Evolutionary conservation across 140 eudicot genomes (phyloP).

Genomic region (Stevia rebaudiana): DNA sequence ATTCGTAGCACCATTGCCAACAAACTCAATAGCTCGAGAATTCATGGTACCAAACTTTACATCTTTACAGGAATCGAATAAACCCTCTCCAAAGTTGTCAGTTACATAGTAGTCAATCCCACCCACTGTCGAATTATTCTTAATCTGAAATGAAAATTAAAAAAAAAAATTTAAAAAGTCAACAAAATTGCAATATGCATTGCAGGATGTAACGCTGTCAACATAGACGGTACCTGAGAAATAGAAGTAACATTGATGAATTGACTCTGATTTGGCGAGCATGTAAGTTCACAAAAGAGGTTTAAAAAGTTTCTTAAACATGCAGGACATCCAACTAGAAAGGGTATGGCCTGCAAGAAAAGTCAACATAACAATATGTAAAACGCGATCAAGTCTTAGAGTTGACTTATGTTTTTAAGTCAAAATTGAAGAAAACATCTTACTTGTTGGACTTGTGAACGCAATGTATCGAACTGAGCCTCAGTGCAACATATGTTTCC

Average conservation of each 20-base stretch:
- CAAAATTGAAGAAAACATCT: conserved; percentile 21
- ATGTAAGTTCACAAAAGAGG: conserved; percentile 88
- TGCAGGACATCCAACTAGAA: conserved; percentile 98
- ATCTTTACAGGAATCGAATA: conserved; percentile 89
- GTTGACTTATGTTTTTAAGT: conserved; percentile 13
- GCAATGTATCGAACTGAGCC: conserved; percentile 75
- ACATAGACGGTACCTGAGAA: conserved; percentile 45
- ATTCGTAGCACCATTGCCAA: conserved; percentile 89
- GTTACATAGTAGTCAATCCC: conserved; percentile 74
- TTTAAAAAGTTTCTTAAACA: conserved; percentile 96
- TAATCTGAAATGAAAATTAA: conserved; percentile 49
- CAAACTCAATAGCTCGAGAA: conserved; percentile 81
- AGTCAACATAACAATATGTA: conserved; percentile 14
- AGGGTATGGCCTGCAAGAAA: conserved; percentile 84
- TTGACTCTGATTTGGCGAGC: conserved; percentile 93
- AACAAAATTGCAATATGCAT: not conserved
- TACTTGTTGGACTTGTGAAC: conserved; percentile 97
- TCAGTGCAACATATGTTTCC: conserved; percentile 98
- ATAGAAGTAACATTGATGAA: conserved; percentile 86
- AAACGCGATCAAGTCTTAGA: not conserved
- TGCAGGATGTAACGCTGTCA: not conserved
- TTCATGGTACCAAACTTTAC: conserved; percentile 96
- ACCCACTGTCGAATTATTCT: conserved; percentile 67
- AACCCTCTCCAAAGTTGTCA: conserved; percentile 71
- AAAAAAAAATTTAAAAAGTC: not conserved